phyloP scores from a whole-genome alignment of 805 yeast genomes.

The Metschnikowia drakensbergensis region DNA sequence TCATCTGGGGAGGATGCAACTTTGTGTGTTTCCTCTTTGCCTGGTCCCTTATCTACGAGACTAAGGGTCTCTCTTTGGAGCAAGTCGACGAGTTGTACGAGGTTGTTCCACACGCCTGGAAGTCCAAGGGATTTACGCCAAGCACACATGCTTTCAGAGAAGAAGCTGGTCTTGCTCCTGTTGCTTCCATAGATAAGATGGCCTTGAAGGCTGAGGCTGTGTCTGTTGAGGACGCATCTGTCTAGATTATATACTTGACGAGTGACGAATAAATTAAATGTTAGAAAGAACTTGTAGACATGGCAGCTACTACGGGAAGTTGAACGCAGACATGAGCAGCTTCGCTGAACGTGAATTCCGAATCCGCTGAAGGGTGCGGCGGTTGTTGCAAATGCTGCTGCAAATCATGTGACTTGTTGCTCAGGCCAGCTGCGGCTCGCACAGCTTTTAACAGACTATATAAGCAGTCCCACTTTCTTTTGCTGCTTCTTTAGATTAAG shows the following conservation, averaged over 20 bases:
- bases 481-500: no score
- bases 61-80: conserved; percentile 41
- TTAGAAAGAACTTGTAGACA: no score
- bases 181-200: conserved; percentile 10
- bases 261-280: background rate
- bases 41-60: conserved; percentile 35
- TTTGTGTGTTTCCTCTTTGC: conserved; percentile 32
- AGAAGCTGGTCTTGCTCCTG: conserved; percentile 12
- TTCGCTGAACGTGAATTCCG: no score
- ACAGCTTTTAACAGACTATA: no score
- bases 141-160: conserved; percentile 35
- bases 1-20: conserved; percentile 43
- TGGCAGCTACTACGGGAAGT: no score
- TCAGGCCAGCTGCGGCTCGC: no score
- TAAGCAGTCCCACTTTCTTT: no score
- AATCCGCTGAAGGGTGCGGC: no score
- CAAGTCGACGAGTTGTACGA: conserved; percentile 40
- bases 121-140: conserved; percentile 31
- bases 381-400: no score
- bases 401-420: no score
- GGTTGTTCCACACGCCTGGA: conserved; percentile 32
- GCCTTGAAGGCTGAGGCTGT: conserved; percentile 24
- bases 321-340: no score
- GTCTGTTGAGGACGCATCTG: conserved; percentile 29
- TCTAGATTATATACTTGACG: background rate